Base-by-base conservation (phyloP, 2,329 filamentous ascomycete genomes). In the Neophaeococcomyces mojaviensis region DNA sequence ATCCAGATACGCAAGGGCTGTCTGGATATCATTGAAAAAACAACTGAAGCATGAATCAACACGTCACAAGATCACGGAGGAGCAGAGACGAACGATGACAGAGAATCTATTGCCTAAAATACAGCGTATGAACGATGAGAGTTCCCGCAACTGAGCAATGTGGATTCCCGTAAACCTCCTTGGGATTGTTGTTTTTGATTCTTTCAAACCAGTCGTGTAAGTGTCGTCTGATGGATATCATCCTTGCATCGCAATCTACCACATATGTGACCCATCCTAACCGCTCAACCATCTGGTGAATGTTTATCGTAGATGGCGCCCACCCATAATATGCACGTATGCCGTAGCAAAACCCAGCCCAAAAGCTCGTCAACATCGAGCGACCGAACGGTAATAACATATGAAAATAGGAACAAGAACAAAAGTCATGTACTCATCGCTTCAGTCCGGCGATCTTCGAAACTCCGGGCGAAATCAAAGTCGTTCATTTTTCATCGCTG, bases 381-480 rank as follows among this genome's bases (percentile, higher is more conserved):
- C 19, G 33, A 18, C 15, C 10, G 33, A 37, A 26, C 41, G 19
- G 16, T 36, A 44, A 20, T n/a, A 19, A 37, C 28, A 19, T 30
- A 20, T 36, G 18, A 37, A 36, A 37, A 37, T 16, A 37, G 20
- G 37, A 34, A 34, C 20, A 18, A 20, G 32, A 26, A 16, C 28
- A 6, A 7, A 16, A 28, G 19, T 46, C 34, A 20, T 46, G 49
- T 10, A 19, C 39, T 42, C 26, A 26, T 56, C 49, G 49, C 43
- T 49, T 48, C 32, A 43, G 45, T 45, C 45, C 32, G 31, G 40
- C 26, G 36, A 47, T 55, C 42, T 49, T 56, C 50, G 40, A 47
- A 42, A 56, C 55, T 53, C 55, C 54, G 52, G 51, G 50, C 48
- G 52, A 55, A 39, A 39, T 39, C 19, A 44, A 45, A 47, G 47